Conservation (phyloP, 352 stramenopile genomes). For the Globisporangium alternatum region DNA sequence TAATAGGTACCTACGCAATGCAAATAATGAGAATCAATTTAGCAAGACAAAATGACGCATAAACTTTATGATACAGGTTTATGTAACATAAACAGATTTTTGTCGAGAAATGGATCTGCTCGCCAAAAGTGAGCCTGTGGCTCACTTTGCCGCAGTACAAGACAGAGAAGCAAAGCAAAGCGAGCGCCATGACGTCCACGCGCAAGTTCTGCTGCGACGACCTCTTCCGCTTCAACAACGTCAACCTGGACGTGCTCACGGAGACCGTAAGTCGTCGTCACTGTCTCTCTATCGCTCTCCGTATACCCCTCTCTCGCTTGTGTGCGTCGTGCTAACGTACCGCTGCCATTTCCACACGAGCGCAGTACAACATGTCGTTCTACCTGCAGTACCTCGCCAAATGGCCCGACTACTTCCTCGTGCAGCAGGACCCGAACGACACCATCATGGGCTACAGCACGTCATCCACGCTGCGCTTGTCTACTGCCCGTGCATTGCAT, state of each 20-base stretch:
- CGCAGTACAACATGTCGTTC: conserved; percentile 95
- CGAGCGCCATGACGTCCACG: conserved; percentile 95
- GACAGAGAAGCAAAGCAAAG: too few species aligned
- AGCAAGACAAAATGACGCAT: too few species aligned
- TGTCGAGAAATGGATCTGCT: too few species aligned
- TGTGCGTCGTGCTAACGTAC: background rate
- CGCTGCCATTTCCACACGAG: conserved; percentile 13
- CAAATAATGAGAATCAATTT: too few species aligned
- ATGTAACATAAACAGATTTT: too few species aligned
- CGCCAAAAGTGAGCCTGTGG: too few species aligned
- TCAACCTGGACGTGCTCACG: conserved; percentile 97
- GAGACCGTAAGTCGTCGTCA: conserved; percentile 75
- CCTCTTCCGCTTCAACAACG: conserved; percentile 98
- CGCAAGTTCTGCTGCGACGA: conserved; percentile 96
- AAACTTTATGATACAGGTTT: too few species aligned
- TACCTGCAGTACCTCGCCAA: conserved; percentile 97
- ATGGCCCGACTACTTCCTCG: conserved; percentile 97
- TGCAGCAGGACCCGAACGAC: conserved; percentile 91
- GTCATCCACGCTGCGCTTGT: too few species aligned
- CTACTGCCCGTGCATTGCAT: too few species aligned
- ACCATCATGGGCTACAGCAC: conserved; percentile 95
- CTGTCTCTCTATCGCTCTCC: background rate
- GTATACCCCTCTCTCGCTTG: too few species aligned
- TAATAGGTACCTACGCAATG: too few species aligned
- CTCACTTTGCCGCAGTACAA: too few species aligned